Evolutionary conservation across 495 filamentous ascomycete species (phyloP), one percentile per base, ranked within the genome.

Genomic region (Xylaria intraflava): DNA sequence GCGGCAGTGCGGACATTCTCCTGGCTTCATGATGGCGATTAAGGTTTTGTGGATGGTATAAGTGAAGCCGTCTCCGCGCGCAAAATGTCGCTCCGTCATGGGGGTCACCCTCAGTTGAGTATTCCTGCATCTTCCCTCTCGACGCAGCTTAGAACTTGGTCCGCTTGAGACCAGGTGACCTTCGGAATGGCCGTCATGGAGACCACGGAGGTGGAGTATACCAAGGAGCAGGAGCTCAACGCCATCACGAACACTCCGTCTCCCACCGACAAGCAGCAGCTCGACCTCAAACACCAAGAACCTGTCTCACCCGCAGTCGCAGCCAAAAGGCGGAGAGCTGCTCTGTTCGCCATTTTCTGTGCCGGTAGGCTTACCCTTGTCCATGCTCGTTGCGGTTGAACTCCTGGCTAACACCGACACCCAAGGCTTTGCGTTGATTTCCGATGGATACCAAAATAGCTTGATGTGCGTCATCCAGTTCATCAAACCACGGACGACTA

Each of bases 361-460:
- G 46, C 46, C 6, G 46, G 46, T 49, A 23, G 38, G 46, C 22
- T 49, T 33, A 39, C 17, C 46, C 31, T 23, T 10, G 22, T 27
- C 29, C 20, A 49, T 36, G 11, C 26, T 24, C 35, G 35, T 5
- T 11, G 16, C n/a, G 1, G 11, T 36, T 47, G 11, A 23, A 47
- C 30, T 12, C 24, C 17, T 35, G 22, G 45, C 45, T 49, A 14
- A 49, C 38, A 2, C 45, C 14, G 2, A 2, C 20, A 38, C 44
- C 8, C 71, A 19, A n/a, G 76, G 76, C 17, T 72, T 71, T 51
- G 76, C 76, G 6, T 60, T 78, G 17, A 75, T 79, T 51, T 77
- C 73, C 17, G 76, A 79, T 71, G 76, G 76, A 46, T 79, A 79
- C 46, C 75, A 78, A 44, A 78, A 78, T 43, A 77, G 72, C 38